Base-by-base conservation (phyloP, 345 rosid species). In the Eucalyptus tenuipes region DNA sequence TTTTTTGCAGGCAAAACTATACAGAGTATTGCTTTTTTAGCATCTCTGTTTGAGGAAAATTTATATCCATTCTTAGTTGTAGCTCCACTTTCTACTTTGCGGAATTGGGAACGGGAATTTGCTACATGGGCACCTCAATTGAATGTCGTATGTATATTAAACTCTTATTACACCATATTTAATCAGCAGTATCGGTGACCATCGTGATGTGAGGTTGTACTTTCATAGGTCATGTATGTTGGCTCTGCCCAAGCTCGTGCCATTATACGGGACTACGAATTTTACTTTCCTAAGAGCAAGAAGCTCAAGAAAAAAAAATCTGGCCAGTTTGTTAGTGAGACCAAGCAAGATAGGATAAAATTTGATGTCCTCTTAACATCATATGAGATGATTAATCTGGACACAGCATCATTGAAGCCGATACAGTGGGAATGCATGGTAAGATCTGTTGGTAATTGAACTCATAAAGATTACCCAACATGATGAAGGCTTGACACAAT, bases 351-450 rank as follows among this genome's bases (percentile, higher is more conserved):
- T 49, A 94, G 99, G 88, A 98, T 97, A 88, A 98, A 98, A 89
- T 97, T 98, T 92, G 99, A 98, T 90, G 99, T 98, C 90, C 98
- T 98, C 87, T 92, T 98, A 88, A 98, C 99, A 85, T 98, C 99
- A 48, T 97, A 98, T 94, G 99, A 98, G 95, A 96, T 98, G 99
- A 92, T 98, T 89, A 97, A 98, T 93, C 89, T 96, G 91, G 99
- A 98, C 90, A 87, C 96, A 85, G 89, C 96, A 88, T 94, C 96
- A 25, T 88, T 98, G 89, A 98, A 94, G 93, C 99, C 99, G 49
- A 97, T 98, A 88, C 94, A 94, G 92, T 98, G 99, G 99, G 97
- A 97, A 80, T 96, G 99, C 97, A 98, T 98, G 99, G 99, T 97
- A 93, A 94, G 85, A 45, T 87, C 66, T 80, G 57, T 88, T 64